These are phyloP conservation scores for Prunus salicina DNA, from an alignment of 306 rosid genomes.

Conservation along the genomic window DNA sequence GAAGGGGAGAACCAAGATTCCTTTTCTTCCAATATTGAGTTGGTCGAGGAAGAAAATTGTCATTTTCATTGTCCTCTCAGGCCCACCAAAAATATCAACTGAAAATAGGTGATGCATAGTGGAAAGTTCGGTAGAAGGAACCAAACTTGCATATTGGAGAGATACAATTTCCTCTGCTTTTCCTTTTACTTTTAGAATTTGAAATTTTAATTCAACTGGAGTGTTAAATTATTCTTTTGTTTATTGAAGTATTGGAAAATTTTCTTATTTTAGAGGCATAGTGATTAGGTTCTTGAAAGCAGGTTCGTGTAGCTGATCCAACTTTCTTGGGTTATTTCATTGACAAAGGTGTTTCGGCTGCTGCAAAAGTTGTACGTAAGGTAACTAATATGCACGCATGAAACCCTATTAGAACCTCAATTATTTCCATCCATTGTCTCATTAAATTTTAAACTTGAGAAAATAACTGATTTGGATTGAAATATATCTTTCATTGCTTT, in stretches of 20 bases:
- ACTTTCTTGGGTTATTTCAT: conserved; percentile 91
- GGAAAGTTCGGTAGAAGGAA: neutral
- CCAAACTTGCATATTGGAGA: neutral
- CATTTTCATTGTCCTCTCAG: neutral
- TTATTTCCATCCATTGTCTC: neutral
- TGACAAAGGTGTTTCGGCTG: conserved; percentile 91
- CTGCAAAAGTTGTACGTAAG: conserved; percentile 98
- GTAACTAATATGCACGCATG: conserved; percentile 31
- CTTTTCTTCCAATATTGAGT: conserved; percentile 9
- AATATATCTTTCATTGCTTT: too few species aligned
- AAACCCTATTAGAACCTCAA: neutral
- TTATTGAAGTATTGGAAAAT: conserved; percentile 1
- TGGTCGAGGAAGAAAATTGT: neutral
- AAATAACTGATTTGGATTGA: neutral
- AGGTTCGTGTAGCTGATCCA: conserved; percentile 99
- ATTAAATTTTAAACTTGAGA: neutral
- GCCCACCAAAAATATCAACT: neutral
- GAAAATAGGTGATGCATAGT: neutral
- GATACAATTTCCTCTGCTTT: neutral
- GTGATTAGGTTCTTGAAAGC: conserved; percentile 43
- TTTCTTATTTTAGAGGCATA: conserved; percentile 18
- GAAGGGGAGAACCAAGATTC: neutral
- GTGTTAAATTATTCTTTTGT: neutral
- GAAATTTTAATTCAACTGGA: conserved; percentile 1
- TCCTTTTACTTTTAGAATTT: neutral